Base-by-base conservation (phyloP, 768 basidiomycete genomes). In the Sarcomyxa edulis region DNA sequence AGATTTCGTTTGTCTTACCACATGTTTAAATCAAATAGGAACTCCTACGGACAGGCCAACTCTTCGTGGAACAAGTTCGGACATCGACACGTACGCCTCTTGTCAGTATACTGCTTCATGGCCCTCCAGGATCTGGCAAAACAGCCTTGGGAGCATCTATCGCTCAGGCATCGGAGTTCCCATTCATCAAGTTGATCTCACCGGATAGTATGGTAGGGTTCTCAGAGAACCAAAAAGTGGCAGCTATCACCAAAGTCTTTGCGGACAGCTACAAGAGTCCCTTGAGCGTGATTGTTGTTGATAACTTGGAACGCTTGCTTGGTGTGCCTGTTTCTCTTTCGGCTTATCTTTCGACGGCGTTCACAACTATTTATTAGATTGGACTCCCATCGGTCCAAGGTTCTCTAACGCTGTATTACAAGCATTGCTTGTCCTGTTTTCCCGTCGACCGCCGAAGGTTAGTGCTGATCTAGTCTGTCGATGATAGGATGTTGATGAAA, bases 201-300 rank as follows among this genome's bases (percentile, higher is more conserved):
- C 91, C 96, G 0, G 96, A 97, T 53, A 82, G 74, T 50, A 99
- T 99, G 96, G 88, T 98, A 44, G 96, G 96, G 6, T 94, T 78
- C 60, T 79, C 82, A n/a, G 96, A 98, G 58, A 61, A 72, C 10
- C 90, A 93, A 59, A 98, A 99, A 66, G 84, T 99, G 30, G 69
- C 79, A 0, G 78, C 92, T 2, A 88, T 99, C 54, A 86, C 78
- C 56, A 98, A 94, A 63, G 76, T 92, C 23, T 99, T 99, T 60
- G 70, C 74, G 33, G 96, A 99, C 63, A 92, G 88, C 47, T 94
- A 97, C 62, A 99, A 98, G 74, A 93, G 90, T 69, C 94, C 95
- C 6, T 58, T 94, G 44, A 97, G 95, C 53, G 90, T 98, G 3
- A 81, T 99, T 37, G 91, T 99, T 7, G 84, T 99, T 9, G 96